Percentiles rank a stretch among this genome's conserved stretches.
phyloP scores from a whole-genome alignment of 2,329 filamentous ascomycete species.

The Verticillium alfalfae region DNA sequence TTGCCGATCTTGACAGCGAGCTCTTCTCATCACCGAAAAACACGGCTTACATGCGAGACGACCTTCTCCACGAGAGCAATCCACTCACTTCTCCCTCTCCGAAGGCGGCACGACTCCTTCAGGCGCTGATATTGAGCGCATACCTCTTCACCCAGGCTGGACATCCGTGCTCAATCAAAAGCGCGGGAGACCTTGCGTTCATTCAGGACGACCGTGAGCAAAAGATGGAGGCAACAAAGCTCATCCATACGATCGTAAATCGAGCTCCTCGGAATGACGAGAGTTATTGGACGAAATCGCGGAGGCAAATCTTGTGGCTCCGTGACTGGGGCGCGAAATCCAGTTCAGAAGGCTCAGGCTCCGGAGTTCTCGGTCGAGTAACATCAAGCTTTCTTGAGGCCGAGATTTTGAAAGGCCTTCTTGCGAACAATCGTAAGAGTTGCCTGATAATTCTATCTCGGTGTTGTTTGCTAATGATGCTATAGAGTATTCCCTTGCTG shows the following conservation, averaged over 20 bases:
- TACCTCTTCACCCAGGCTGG: slow-evolving; percentile 49
- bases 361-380: slow-evolving; percentile 60
- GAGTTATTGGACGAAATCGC: slow-evolving; percentile 54
- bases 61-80: slow-evolving; percentile 56
- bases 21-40: slow-evolving; percentile 32
- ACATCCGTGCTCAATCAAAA: slow-evolving; percentile 42
- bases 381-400: slow-evolving; percentile 58
- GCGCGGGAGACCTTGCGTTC: slow-evolving; percentile 58
- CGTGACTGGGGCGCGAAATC: slow-evolving; percentile 60
- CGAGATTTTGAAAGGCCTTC: slow-evolving; percentile 64
- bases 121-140: slow-evolving; percentile 58
- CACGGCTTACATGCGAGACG: slow-evolving; percentile 38
- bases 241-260: slow-evolving; percentile 48
- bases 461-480: slow-evolving; percentile 5
- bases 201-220: slow-evolving; percentile 61
- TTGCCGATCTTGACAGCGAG: slow-evolving; percentile 21
- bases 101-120: slow-evolving; percentile 52
- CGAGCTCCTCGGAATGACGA: slow-evolving; percentile 55
- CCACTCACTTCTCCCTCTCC: slow-evolving; percentile 56
- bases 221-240: slow-evolving; percentile 48
- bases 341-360: slow-evolving; percentile 34
- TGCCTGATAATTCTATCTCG: too few species aligned
- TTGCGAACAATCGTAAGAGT: slow-evolving; percentile 54
- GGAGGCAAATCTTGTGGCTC: slow-evolving; percentile 67
- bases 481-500: slow-evolving; percentile 56